Base-by-base conservation (phyloP, 2,329 filamentous ascomycete species). In the Leptographium wingfieldii region DNA sequence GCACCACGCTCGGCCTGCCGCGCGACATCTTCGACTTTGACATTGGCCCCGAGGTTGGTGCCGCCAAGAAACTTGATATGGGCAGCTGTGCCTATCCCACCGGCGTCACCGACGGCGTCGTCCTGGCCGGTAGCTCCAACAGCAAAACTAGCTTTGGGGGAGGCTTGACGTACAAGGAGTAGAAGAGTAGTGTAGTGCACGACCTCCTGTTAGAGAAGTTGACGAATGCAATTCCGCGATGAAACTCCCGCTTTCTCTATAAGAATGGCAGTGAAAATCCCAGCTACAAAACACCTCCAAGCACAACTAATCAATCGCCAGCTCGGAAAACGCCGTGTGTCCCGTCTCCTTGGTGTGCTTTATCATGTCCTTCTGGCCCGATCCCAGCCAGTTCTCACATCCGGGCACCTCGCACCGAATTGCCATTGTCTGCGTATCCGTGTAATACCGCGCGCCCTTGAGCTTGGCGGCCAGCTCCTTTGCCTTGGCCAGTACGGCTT, bases 21-120 rank as follows among this genome's bases (percentile, higher is more conserved):
- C 90, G 95, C 78, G 92, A 96, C 73, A 95, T 96, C 58, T 96
- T 96, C 67, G 89, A 94, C 68, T 95, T 96, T 72, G 91, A 96
- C 69, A 92, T 96, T 65, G 82, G 84, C 55, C 89, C 90, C n/a
- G 62, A 63, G 0, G 66, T 63, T 2, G 61, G 2, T 78, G 22
- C 40, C n/a, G 40, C 80, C 5, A 65, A 67, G 61, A 67, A 64
- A 74, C 71, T 77, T 60, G 84, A 91, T 69, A 80, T 91, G 80
- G 88, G 87, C 1, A 75, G 69, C 49, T 94, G 89, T 71, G 88
- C 88, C 1, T 87, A 83, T 69, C 76, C 77, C 66, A 77, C 71
- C 2, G 78, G 76, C 5, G 72, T 74, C 12, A 71, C 60, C 2
- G 72, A 76, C 63, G 78, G 79, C 0, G 68, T 70, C 66, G 69